Percentiles rank a stretch among this genome's conserved stretches.
These are phyloP conservation scores for Claviceps paspali DNA, from an alignment of 2,329 filamentous ascomycete species.

Conservation along the genomic window DNA sequence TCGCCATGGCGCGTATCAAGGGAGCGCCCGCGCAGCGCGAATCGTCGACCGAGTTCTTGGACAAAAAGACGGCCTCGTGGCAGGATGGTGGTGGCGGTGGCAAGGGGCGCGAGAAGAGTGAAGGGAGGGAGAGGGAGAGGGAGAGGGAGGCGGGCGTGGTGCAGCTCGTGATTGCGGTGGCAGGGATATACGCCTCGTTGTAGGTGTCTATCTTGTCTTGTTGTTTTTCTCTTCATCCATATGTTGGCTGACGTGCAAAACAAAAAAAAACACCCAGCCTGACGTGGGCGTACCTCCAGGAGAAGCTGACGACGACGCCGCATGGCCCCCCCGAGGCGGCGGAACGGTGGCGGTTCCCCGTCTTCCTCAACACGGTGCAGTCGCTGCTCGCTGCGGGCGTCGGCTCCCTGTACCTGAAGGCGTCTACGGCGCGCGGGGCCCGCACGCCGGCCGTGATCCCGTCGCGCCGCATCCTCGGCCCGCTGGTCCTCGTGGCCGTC, in stretches of 20 bases:
- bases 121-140: background rate
- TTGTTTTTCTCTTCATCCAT: background rate
- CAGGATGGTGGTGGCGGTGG: conserved; percentile 17
- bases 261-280: conserved; percentile 39
- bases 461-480: conserved; percentile 54
- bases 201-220: conserved; percentile 35
- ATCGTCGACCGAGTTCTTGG: conserved; percentile 50
- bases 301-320: conserved; percentile 86
- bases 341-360: conserved; percentile 80
- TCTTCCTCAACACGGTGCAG: conserved; percentile 94
- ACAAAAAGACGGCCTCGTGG: conserved; percentile 27
- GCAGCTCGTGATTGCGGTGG: conserved; percentile 75
- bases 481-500: conserved; percentile 71
- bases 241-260: too few relatives aligned
- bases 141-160: conserved; percentile 45
- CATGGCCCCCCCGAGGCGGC: conserved; percentile 51
- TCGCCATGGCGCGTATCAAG: conserved; percentile 55
- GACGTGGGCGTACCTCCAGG: conserved; percentile 92
- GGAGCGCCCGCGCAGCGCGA: conserved; percentile 52
- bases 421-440: too few relatives aligned
- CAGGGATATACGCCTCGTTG: conserved; percentile 95
- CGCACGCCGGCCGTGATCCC: conserved; percentile 61
- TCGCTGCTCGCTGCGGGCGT: conserved; percentile 74
- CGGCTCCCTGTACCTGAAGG: conserved; percentile 69
- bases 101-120: conserved; percentile 8